Evolutionary conservation across 176 grass and related monocot species (phyloP).

Genomic region (Zizania latifolia): DNA sequence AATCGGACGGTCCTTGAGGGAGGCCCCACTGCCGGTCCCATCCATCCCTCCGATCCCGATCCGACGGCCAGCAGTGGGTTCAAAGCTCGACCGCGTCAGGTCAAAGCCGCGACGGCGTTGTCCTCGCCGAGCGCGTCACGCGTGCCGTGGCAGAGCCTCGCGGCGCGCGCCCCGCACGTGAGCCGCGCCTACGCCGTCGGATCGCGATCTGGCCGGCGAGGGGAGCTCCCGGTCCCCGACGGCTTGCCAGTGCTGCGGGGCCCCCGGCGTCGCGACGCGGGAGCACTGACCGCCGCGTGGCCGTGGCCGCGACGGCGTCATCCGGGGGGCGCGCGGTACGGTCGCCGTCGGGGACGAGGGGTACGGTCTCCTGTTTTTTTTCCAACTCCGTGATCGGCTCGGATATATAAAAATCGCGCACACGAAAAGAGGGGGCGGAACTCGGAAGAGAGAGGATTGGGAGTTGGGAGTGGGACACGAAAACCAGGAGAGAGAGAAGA

Average conservation of each 20-base stretch:
- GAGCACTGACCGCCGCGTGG: conserved; percentile 37
- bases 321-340: no score
- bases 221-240: no score
- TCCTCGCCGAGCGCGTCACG: conserved; percentile 1
- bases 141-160: conserved; percentile 34
- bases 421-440: conserved; percentile 17
- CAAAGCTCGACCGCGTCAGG: conserved; percentile 26
- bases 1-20: conserved; percentile 10
- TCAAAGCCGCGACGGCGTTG: conserved; percentile 46
- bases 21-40: no score
- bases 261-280: conserved; percentile 27
- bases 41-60: conserved; percentile 21
- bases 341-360: not conserved
- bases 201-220: no score
- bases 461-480: no score
- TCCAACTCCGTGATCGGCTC: no score
- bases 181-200: no score
- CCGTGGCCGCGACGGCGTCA: conserved; percentile 35
- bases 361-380: no score
- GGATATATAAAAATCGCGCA: conserved; percentile 29
- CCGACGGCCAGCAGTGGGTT: not conserved
- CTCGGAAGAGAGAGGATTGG: conserved; percentile 26
- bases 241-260: not conserved
- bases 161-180: no score
- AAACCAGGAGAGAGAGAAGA: conserved; percentile 8